These are phyloP conservation scores for Lasiosphaeria miniovina DNA, from an alignment of 495 filamentous ascomycete genomes.

Conservation along the genomic window DNA sequence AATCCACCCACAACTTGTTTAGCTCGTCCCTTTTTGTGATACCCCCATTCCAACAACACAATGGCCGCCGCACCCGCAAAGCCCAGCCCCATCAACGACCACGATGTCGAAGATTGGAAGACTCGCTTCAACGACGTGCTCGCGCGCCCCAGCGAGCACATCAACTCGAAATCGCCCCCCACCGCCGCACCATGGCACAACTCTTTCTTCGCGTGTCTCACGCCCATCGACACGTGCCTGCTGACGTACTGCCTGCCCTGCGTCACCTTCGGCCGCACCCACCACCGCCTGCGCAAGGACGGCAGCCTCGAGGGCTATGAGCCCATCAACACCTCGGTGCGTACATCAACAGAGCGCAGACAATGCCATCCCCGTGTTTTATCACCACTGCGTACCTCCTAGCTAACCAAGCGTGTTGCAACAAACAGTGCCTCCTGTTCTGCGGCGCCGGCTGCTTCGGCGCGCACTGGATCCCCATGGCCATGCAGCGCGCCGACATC, in stretches of 20 bases:
- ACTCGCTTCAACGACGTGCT: conserved; percentile 32
- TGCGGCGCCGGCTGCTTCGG: conserved; percentile 32
- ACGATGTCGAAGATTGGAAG: conserved; percentile 35
- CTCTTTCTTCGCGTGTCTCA: conserved; percentile 38
- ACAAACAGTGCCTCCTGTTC: conserved; percentile 31
- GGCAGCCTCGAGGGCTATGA: conserved; percentile 39
- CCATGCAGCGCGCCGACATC: conserved; percentile 44
- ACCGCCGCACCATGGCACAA: conserved; percentile 28
- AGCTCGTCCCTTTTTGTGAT: too few relatives aligned
- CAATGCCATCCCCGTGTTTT: conserved; percentile 4
- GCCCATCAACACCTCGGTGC: conserved; percentile 42
- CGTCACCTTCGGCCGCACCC: conserved; percentile 46
- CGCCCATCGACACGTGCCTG: conserved; percentile 29
- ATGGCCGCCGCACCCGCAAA: conserved; percentile 21
- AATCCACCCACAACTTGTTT: too few relatives aligned
- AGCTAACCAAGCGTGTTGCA: not conserved
- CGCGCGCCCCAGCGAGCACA: conserved; percentile 26
- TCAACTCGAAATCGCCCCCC: conserved; percentile 32
- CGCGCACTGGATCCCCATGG: conserved; percentile 34
- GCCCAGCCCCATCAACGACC: conserved; percentile 24
- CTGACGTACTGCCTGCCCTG: conserved; percentile 44
- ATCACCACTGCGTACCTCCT: not conserved
- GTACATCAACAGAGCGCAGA: too few relatives aligned
- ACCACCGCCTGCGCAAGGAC: conserved; percentile 41
- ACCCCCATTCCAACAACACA: not conserved